phyloP scores from a whole-genome alignment of 331 rosid species.

The Quercus tomentella region DNA sequence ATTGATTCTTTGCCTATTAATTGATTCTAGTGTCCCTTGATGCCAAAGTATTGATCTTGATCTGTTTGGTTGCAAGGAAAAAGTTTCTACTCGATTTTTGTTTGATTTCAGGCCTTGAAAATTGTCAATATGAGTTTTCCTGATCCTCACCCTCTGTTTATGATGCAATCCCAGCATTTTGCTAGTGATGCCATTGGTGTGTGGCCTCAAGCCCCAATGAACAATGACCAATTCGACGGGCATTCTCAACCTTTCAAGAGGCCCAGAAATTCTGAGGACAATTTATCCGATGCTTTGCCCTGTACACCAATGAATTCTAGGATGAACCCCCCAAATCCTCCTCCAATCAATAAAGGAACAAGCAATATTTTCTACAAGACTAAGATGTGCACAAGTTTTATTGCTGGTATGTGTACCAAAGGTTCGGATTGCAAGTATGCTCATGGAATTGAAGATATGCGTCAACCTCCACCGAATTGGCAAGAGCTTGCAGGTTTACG shows the following conservation, averaged over 20 bases:
- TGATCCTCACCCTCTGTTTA: conserved; percentile 36
- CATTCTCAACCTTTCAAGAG: conserved; percentile 50
- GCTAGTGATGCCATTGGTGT: conserved; percentile 51
- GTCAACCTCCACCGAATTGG: conserved; percentile 95
- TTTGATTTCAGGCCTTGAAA: conserved; percentile 12
- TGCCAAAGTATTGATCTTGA: background rate
- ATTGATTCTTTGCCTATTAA: background rate
- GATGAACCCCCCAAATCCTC: conserved; percentile 32
- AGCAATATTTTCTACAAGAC: conserved; percentile 84
- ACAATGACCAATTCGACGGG: conserved; percentile 29
- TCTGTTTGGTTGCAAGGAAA: conserved; percentile 19
- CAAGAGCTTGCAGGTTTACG: conserved; percentile 62
- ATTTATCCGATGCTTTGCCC: conserved; percentile 25
- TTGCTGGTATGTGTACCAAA: conserved; percentile 65
- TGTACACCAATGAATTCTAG: conserved; percentile 26
- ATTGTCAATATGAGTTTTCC: conserved; percentile 53
- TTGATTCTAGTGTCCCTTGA: background rate
- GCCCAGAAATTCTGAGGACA: conserved; percentile 51
- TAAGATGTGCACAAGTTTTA: conserved; percentile 69
- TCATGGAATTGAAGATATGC: conserved; percentile 83
- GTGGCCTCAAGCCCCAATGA: conserved; percentile 52
- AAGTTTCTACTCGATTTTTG: background rate
- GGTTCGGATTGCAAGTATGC: conserved; percentile 91
- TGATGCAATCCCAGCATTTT: conserved; percentile 36
- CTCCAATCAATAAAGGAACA: conserved; percentile 46